Base-by-base conservation (phyloP, 305 asterid species). In the Salvia sclarea region DNA sequence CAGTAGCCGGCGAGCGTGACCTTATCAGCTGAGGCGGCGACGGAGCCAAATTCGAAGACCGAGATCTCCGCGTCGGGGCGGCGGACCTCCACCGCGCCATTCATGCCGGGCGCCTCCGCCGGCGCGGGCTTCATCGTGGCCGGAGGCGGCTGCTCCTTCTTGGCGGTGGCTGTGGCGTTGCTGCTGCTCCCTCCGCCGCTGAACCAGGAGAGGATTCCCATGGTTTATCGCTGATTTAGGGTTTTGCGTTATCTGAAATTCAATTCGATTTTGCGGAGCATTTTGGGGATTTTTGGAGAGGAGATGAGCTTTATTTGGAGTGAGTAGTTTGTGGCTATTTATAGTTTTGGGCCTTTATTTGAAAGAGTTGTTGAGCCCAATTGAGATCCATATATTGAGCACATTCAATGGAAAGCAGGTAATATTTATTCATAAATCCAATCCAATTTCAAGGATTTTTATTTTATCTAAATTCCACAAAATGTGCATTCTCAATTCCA, bases 1-100 rank as follows among this genome's bases (percentile, higher is more conserved):
- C 97, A 92, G 75, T 71, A 92, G 9, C 96, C 98, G 8, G 98
- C 86, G 41, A 92, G 81, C 1, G 98, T 92, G 37, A 90, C 96
- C 80, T 92, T 90, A 73, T 92, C 97, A 25, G 79, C 76, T n/a
- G 97, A 79, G 9, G 91, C 89, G 8, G 92, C 90, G 41, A 92
- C 86, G 9, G 95, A 90, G 9, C 97, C 97, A 66, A 92, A 92
- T 57, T 90, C 96, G 78, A 92, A 90, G 40, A 90, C 86, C 13
- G 93, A 85, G 14, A 90, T 67, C n/a, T 84, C 95, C 0, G 72
- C 74, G 14, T 30, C 50, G 18, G 92, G 89, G 25, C 90, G 78
- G 1, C 74, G 84, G 38, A 86, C 96, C 82, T 86, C 92, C 79
- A 90, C 75, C 41, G 96, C 97, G n/a, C 96, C 97, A 77, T 92